These are phyloP conservation scores for Gossypium gossypioides DNA, from an alignment of 441 rosid species.

Conservation along the genomic window DNA sequence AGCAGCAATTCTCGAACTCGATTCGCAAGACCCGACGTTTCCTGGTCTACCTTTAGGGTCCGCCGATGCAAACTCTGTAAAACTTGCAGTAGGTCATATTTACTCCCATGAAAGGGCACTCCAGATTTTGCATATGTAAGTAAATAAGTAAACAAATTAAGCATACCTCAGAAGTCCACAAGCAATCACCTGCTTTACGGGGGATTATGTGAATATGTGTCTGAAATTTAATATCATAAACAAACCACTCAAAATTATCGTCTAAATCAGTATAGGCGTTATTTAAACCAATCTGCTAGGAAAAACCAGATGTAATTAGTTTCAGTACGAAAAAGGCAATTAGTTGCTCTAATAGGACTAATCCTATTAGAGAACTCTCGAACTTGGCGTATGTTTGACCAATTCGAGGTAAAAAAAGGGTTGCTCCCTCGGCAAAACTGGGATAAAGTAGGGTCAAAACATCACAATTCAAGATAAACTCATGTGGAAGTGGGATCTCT, in stretches of 20 bases:
- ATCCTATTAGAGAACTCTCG: background rate
- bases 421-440: too few relatives aligned
- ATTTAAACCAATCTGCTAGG: background rate
- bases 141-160: background rate
- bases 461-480: background rate
- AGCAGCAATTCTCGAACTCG: slow-evolving; percentile 49
- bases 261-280: background rate
- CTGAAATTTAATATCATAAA: slow-evolving; percentile 30
- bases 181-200: slow-evolving; percentile 66
- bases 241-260: background rate
- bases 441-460: background rate
- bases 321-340: background rate
- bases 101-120: background rate
- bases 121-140: background rate
- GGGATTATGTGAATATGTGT: slow-evolving; percentile 93
- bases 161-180: slow-evolving; percentile 84
- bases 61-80: slow-evolving; percentile 61
- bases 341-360: too few relatives aligned
- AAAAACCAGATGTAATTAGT: background rate
- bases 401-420: too few relatives aligned
- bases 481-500: background rate
- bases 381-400: too few relatives aligned
- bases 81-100: slow-evolving; percentile 4
- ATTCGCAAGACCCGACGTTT: slow-evolving; percentile 42
- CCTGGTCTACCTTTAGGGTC: slow-evolving; percentile 42